Base-by-base conservation (phyloP, 768 basidiomycete species). In the Phylloporus scabripes region DNA sequence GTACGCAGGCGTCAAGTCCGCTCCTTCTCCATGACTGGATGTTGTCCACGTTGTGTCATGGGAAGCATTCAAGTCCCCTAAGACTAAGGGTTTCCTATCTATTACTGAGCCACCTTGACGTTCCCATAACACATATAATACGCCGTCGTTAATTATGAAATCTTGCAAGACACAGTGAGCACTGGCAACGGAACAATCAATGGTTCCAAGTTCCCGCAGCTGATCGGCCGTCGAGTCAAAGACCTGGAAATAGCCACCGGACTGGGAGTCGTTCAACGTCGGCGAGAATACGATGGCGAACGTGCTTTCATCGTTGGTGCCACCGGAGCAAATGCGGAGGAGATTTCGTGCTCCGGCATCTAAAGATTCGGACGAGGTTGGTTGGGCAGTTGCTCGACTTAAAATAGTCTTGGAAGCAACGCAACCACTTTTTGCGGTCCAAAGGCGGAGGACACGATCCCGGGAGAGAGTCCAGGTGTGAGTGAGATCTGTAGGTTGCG, bases 381-480 rank as follows among this genome's bases (percentile, higher is more conserved):
- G 15, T 52, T 64, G 45, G 69, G 63, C 14, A 57, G 51, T 51
- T 66, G 67, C 53, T 67, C 66, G 49, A 26, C 62, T 61, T 10
- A 78, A 72, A 38, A 87, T 67, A 10, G 70, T 65, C 60, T 78
- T 83, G 28, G 79, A 78, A 26, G 82, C 77, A n/a, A 85, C 75
- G 61, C 88, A 85, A 38, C 83, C 83, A 47, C 80, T 73, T 63
- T 84, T 80, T 24, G 83, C 75, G 54, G 87, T 85, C 93, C 93
- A 97, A 37, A 88, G 72, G 33, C 92, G 79, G 36, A 98, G 73
- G 29, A 83, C 85, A 47, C 87, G 78, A 71, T 96, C 92, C 47
- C 92, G 77, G 8, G 93, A 92, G 36, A 98, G 75, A 1, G 92
- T 85, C 80, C 90, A 95, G 18, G 85, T 71, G 57, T 87, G 75